Conservation (phyloP, 192 early-diverging fungal species). For the Coemansia sp. region DNA sequence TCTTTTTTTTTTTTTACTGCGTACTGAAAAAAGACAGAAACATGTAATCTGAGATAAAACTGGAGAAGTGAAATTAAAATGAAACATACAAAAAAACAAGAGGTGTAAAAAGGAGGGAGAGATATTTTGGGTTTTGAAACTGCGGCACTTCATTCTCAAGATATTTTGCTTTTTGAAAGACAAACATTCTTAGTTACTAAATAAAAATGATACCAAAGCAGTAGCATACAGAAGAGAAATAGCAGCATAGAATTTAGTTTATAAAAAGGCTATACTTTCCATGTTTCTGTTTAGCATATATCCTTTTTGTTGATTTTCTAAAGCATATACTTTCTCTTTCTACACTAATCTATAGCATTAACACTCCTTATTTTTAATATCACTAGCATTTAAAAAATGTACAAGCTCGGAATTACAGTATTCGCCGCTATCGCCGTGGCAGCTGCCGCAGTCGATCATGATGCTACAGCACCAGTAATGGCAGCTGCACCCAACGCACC, state of each 20-base stretch:
- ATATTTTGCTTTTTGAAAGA: background rate
- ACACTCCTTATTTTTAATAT: too few species aligned
- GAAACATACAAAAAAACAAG: too few species aligned
- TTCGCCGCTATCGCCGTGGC: constrained; percentile 20
- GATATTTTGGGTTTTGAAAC: too few species aligned
- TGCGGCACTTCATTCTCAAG: background rate
- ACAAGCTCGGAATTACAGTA: constrained; percentile 31
- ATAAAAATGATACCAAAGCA: background rate
- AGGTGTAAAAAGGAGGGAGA: too few species aligned
- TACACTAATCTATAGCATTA: background rate
- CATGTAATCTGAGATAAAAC: too few species aligned
- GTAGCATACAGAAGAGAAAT: background rate
- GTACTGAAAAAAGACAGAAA: too few species aligned
- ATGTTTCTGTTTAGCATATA: background rate
- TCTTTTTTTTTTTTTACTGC: too few species aligned
- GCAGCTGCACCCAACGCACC: constrained; percentile 16
- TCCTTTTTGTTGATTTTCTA: constrained; percentile 4
- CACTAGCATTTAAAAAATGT: constrained; percentile 2
- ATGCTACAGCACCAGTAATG: constrained; percentile 12
- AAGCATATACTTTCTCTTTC: background rate
- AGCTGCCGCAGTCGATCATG: constrained; percentile 15
- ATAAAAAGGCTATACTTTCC: too few species aligned
- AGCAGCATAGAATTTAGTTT: background rate
- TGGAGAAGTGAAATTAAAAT: too few species aligned
- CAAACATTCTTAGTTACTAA: background rate